Base-by-base conservation (phyloP, 257 asterid genomes). In the Asclepias syriaca region DNA sequence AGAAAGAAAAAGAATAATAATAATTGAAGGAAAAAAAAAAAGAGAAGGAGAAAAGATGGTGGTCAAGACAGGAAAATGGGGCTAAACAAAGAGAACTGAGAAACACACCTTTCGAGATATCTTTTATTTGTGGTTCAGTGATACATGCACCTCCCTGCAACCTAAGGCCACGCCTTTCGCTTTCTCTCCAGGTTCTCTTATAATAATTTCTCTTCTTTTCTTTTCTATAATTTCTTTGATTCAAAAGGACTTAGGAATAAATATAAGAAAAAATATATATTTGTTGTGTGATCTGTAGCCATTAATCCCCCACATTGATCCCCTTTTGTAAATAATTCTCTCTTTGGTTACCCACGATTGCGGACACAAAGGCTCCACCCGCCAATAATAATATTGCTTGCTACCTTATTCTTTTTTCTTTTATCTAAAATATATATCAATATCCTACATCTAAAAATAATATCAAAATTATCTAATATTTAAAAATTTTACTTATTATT, bases 311-410 rank as follows among this genome's bases (percentile, higher is more conserved):
- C 45, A 57, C 39, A 34, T 34, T 34, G 39, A 34, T 43, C 72
- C 73, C 48, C 48, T 43, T 43, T n/a, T 56, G 34, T 40, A 24
- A 34, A 56, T 70, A 39, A 40, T 66, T 67, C 51, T 66, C 69
- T 56, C 69, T 40, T 74, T 56, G 54, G 69, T 46, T 15, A 48
- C 69, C 78, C 66, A 65, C 69, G 50, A 75, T 75, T 68, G 65
- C 69, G 48, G 69, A 75, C 78, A 68, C 54, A 72, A 32, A 75
- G 78, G 75, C 74, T 70, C 74, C 78, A 69, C 78, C 32, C 32
- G 29, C 59, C 73, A 74, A 68, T 74, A 74, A 68, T 74, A 63
- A 73, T 73, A 66, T 53, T 66, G 53, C 12, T 72, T 43, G 40
- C 66, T 39, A 2, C 34, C 34, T 29, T 55, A 72, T 72, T 75